Evolutionary conservation across 352 stramenopile genomes (phyloP), one percentile per base, ranked within the genome.

Genomic region (Phytopythium mirpurense): DNA sequence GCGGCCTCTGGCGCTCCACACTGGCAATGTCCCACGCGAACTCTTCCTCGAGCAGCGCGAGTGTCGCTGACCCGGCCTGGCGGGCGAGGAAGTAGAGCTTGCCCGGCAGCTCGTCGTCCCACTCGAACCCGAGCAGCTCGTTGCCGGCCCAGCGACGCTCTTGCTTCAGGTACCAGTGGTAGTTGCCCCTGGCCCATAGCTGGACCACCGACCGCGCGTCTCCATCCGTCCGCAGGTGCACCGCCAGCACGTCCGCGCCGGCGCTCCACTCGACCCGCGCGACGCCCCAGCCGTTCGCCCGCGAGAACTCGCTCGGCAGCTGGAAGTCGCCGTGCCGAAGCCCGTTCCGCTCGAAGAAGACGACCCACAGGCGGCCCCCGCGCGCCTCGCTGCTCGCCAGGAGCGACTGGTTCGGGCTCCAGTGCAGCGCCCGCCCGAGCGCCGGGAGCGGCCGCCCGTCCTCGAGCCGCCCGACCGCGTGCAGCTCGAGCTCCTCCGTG

Each of bases 281-380:
- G 16, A 90, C 68, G 10, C 47, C 35, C 21, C 67, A 71, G 7
- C 0, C 45, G 5, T 42, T 23, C 8, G 67, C 60, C 34, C 69
- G 60, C 5, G 51, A 47, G 44, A 75, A 78, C n/a, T 67, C 44
- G 15, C 46, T 29, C 5, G 78, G 71, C 23, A 93, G 61, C 19
- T 65, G 54, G 53, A 95, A 91, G 41, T 93, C 84, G 16, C 84
- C 81, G 56, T 95, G 84, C 2, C 78, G 72, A 38, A 93, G 60
- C 1, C 84, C 84, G 54, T 95, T 95, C 21, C 77, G 67, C 56
- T 95, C 84, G 47, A 95, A 95, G 54, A 93, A 93, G 18, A 91
- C 78, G 15, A 93, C 62, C 31, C 78, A 72, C 26, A 83, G 60
- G 47, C 78, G 59, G 3, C 74, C 66, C 27, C 78, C 82, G 38